Evolutionary conservation across 768 basidiomycete species (phyloP).

Genomic region (Clavulina sp.): DNA sequence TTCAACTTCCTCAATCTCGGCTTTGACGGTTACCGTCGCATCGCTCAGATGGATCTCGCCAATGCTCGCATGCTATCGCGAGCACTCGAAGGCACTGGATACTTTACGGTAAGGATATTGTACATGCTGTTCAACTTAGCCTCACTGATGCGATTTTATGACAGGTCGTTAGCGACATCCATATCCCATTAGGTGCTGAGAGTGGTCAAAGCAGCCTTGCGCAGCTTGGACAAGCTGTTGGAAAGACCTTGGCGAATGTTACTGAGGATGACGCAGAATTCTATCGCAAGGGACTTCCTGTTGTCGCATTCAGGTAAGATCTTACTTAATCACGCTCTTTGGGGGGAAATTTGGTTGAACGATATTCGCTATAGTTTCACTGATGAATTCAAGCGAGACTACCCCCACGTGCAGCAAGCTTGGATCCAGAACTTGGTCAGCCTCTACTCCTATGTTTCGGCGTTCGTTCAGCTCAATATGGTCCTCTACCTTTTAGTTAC

Average conservation of each 20-base stretch:
- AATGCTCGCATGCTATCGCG: conserved; percentile 51
- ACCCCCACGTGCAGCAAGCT: conserved; percentile 40
- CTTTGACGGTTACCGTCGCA: conserved; percentile 23
- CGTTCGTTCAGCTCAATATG: too few species aligned
- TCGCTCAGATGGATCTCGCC: conserved; percentile 25
- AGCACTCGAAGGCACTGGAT: conserved; percentile 40
- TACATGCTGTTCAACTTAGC: not conserved
- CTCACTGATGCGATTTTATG: not conserved
- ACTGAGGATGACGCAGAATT: conserved; percentile 24
- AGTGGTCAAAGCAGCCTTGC: not conserved
- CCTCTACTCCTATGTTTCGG: not conserved
- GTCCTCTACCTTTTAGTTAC: too few species aligned
- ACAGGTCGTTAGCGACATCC: conserved; percentile 31
- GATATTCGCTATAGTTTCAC: conserved; percentile 22
- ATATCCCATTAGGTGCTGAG: conserved; percentile 21
- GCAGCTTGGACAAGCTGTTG: conserved; percentile 13
- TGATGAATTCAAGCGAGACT: conserved; percentile 30
- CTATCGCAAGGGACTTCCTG: conserved; percentile 35
- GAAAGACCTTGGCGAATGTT: conserved; percentile 33
- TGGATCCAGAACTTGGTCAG: conserved; percentile 28
- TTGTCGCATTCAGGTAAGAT: conserved; percentile 30
- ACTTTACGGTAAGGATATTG: conserved; percentile 24
- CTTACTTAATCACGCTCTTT: not conserved
- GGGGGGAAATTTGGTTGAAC: not conserved
- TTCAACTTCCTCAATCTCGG: conserved; percentile 48